Evolutionary conservation across 2,329 filamentous ascomycete genomes (phyloP).

Genomic region (Talaromyces funiculosus): DNA sequence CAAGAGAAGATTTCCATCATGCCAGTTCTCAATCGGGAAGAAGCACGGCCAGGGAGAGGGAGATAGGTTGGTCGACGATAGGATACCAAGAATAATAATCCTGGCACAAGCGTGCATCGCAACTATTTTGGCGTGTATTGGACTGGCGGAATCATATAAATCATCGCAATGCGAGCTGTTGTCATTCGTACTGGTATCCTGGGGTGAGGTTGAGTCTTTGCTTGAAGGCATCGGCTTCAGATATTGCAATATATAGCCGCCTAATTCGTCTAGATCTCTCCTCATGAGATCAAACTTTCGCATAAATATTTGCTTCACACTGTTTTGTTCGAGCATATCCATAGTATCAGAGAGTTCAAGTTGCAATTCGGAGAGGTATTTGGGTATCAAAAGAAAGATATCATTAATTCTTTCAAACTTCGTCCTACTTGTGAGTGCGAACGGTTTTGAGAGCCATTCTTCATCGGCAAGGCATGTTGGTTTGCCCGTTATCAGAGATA

Average conservation of each 20-base stretch:
- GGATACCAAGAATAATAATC: neutral
- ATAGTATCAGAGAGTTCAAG: neutral
- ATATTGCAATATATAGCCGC: neutral
- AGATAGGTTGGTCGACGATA: neutral
- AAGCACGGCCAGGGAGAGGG: neutral
- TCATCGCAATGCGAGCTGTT: neutral
- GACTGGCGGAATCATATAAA: neutral
- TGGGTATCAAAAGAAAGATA: constrained; percentile 4
- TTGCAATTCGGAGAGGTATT: neutral
- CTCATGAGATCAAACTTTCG: neutral
- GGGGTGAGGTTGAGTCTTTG: too few species aligned
- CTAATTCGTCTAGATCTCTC: neutral
- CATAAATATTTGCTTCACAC: neutral
- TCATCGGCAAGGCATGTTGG: constrained; percentile 8
- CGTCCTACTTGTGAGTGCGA: neutral
- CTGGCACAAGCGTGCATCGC: constrained; percentile 4
- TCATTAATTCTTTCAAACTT: constrained; percentile 9
- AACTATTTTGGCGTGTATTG: constrained; percentile 3
- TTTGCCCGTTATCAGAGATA: constrained; percentile 7
- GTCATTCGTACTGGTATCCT: too few species aligned
- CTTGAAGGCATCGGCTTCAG: neutral
- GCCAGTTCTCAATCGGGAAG: neutral
- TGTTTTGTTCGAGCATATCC: neutral
- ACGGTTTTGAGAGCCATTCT: constrained; percentile 5
- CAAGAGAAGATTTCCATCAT: neutral